A percentile compares a stretch with the other conserved stretches of the same genome.
phyloP scores from a whole-genome alignment of 83 land plant genomes.

The Picea abies region DNA sequence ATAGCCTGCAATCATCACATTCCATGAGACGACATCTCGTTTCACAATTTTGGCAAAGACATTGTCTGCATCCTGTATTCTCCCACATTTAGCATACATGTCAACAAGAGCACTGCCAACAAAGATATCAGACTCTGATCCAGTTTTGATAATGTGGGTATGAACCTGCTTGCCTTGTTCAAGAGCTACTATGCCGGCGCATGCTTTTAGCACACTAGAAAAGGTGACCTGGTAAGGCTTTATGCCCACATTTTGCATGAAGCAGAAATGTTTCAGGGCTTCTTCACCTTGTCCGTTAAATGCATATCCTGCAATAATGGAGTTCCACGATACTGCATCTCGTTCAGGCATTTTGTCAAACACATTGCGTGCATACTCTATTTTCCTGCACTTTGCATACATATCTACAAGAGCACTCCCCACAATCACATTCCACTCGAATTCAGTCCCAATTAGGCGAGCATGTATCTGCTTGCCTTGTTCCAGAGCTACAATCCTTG shows the following conservation, averaged over 20 bases:
- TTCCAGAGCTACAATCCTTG: too few species aligned
- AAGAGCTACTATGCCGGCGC: conserved; percentile 35
- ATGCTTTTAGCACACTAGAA: conserved; percentile 39
- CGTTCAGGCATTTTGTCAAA: neutral
- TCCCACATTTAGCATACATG: conserved; percentile 55
- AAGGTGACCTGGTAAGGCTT: conserved; percentile 34
- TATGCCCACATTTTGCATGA: conserved; percentile 33
- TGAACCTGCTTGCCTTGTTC: conserved; percentile 36
- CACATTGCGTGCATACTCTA: neutral
- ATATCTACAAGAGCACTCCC: neutral
- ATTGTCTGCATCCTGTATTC: conserved; percentile 27
- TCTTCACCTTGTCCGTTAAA: conserved; percentile 35
- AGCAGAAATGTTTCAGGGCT: conserved; percentile 37
- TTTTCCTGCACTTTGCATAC: conserved; percentile 4
- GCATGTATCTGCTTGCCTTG: too few species aligned
- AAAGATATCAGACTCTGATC: conserved; percentile 18
- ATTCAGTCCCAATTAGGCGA: too few species aligned
- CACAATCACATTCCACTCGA: too few species aligned
- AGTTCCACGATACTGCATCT: conserved; percentile 38
- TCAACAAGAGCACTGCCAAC: conserved; percentile 37
- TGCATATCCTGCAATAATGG: conserved; percentile 30
- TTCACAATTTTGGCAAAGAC: conserved; percentile 31
- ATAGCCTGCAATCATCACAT: conserved; percentile 37
- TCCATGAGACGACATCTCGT: conserved; percentile 51
- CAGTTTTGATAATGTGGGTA: conserved; percentile 21